Evolutionary conservation across 345 rosid species (phyloP).

Genomic region (Murraya paniculata): DNA sequence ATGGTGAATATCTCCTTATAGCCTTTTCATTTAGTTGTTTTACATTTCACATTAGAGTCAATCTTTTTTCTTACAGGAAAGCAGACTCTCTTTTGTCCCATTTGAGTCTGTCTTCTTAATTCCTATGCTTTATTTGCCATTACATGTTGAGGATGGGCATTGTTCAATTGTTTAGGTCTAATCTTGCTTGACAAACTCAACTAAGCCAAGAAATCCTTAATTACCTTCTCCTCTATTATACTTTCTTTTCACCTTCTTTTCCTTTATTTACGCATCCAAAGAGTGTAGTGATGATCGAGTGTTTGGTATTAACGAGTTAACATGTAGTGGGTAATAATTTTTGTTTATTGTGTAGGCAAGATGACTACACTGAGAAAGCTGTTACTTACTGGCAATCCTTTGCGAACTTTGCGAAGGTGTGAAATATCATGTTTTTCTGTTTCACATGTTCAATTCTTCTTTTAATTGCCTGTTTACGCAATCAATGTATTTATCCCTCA

Average conservation of each 20-base stretch:
- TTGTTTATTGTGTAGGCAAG: slow-evolving; percentile 47
- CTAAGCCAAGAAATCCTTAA: background rate
- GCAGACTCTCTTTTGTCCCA: background rate
- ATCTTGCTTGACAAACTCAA: background rate
- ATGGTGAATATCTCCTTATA: background rate
- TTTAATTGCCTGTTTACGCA: slow-evolving; percentile 18
- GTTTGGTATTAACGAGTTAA: background rate
- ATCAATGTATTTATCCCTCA: slow-evolving; percentile 25
- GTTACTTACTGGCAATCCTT: slow-evolving; percentile 76
- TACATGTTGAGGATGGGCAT: background rate
- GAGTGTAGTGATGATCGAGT: background rate
- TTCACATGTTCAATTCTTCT: slow-evolving; percentile 6
- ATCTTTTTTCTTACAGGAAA: background rate
- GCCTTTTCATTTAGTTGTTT: background rate
- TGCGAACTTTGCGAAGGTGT: slow-evolving; percentile 86
- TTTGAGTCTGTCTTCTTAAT: background rate
- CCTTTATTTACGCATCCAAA: background rate
- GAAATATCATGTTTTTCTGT: slow-evolving; percentile 16
- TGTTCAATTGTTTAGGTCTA: background rate
- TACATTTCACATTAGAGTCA: background rate
- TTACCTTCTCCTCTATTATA: background rate
- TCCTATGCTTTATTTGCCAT: background rate
- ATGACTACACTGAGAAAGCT: slow-evolving; percentile 81
- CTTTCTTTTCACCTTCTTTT: background rate
- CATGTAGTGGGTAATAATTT: background rate